Percentiles rank a stretch among this genome's conserved stretches.
Evolutionary conservation across 2,329 filamentous ascomycete species (phyloP).

Genomic region (Pleurostoma richardsiae): DNA sequence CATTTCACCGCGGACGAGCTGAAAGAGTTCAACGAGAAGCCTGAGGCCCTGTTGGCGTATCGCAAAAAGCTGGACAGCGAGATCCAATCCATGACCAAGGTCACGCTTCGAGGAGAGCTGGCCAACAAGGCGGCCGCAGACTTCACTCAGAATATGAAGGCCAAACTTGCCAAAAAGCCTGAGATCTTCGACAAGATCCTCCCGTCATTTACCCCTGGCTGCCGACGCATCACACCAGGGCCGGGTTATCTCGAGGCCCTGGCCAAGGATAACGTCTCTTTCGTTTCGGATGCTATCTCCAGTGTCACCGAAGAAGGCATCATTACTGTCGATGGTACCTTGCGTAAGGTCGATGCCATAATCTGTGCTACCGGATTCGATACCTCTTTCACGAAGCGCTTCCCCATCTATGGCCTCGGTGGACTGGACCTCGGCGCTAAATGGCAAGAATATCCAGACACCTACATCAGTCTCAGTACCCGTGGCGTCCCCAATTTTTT

Average conservation of each 20-base stretch:
- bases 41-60: conserved; percentile 29
- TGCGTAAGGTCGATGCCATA: conserved; percentile 52
- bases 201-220: conserved; percentile 24
- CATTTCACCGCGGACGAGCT: conserved; percentile 1
- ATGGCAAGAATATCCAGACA: conserved; percentile 10
- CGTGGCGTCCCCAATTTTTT: background rate
- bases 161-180: no score
- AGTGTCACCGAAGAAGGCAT: conserved; percentile 52
- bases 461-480: conserved; percentile 4
- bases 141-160: no score
- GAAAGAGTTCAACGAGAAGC: conserved; percentile 31
- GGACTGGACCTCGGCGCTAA: conserved; percentile 3
- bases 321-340: conserved; percentile 45
- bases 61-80: conserved; percentile 33
- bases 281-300: conserved; percentile 14
- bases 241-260: conserved; percentile 34
- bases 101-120: no score
- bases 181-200: conserved; percentile 10
- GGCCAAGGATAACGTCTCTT: conserved; percentile 31
- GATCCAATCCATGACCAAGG: no score
- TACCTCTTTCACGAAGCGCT: background rate
- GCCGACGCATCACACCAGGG: conserved; percentile 37
- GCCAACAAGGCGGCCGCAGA: no score
- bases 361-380: conserved; percentile 64
- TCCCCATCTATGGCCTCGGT: background rate